Evolutionary conservation across 2,329 filamentous ascomycete species (phyloP), one percentile per base, ranked within the genome.

Genomic region (Trematosphaeria pertusa): DNA sequence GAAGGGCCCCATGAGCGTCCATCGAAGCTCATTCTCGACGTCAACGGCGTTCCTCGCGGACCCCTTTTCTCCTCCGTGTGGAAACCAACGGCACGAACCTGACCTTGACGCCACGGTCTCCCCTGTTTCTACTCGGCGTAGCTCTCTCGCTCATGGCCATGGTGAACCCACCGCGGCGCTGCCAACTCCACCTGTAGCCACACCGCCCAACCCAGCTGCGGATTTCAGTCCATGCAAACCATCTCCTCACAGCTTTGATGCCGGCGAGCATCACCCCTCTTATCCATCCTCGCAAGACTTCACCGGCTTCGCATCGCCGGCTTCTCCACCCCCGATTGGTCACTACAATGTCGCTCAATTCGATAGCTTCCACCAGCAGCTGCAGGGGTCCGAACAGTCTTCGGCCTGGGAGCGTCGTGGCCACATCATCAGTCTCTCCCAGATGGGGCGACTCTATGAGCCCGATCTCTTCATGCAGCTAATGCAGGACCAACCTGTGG

Each of bases 31-130:
- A n/a, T n/a, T n/a, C 17, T 31, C 26, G 10, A 12, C 14, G 5
- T 32, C 24, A 11, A 6, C 18, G 9, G 6, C 37, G 5, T 19
- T 31, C 24, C n/a, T 15, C 7, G 10, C 4, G 2, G 15, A 22
- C 37, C 37, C 37, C 18, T 18, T 32, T 11, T 32, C 37, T n/a
- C 37, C 37, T n/a, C 28, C 37, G 10, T 14, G 33, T 14, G 24
- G 12, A 14, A 6, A 32, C 26, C 17, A 20, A 9, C 37, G 33
- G 5, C 18, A 12, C 17, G 24, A 20, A 14, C 2, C 6, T 14
- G 37, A 17, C 8, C 5, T 14, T 17, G 10, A 32, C 18, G 7
- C 18, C 10, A 7, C 37, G 3, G 9, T 32, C 5, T 40, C 37
- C 3, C 17, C 24, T 12, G 3, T 32, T 6, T 40, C 37, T n/a